These are phyloP conservation scores for Oryza australiensis DNA, from an alignment of 176 grass and related monocot genomes.

Conservation along the genomic window DNA sequence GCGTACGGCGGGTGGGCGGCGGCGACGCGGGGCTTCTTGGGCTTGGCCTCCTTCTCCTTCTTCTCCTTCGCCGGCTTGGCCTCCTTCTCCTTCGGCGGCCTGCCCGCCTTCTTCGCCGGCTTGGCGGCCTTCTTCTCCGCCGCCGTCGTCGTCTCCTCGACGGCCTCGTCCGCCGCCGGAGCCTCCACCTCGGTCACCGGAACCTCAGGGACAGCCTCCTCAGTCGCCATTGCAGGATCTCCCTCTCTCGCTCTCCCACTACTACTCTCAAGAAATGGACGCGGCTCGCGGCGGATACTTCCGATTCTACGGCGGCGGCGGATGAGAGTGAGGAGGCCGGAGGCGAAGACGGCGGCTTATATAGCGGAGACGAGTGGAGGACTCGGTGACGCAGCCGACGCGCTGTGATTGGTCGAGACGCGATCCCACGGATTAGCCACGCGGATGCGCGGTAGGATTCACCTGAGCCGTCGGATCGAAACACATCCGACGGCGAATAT, in stretches of 20 bases:
- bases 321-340: neutral
- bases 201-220: slow-evolving; percentile 15
- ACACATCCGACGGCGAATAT: neutral
- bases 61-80: neutral
- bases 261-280: neutral
- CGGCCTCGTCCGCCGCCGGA: neutral
- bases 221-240: slow-evolving; percentile 30
- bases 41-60: slow-evolving; percentile 48
- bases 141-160: neutral
- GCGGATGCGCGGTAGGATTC: neutral
- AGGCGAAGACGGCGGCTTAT: slow-evolving; percentile 33
- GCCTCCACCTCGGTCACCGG: slow-evolving; percentile 15
- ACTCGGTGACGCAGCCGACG: neutral
- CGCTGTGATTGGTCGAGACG: slow-evolving; percentile 37
- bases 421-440: slow-evolving; percentile 59
- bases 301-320: neutral
- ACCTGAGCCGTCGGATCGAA: slow-evolving; percentile 29
- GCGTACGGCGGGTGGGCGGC: slow-evolving; percentile 70
- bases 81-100: neutral
- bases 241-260: neutral
- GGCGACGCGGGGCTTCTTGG: slow-evolving; percentile 51
- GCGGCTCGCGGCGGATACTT: neutral
- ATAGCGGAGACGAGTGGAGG: slow-evolving; percentile 29
- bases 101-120: neutral
- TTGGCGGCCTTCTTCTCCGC: slow-evolving; percentile 32